Conservation (phyloP, 805 yeast genomes). For the Millerozyma miso region DNA sequence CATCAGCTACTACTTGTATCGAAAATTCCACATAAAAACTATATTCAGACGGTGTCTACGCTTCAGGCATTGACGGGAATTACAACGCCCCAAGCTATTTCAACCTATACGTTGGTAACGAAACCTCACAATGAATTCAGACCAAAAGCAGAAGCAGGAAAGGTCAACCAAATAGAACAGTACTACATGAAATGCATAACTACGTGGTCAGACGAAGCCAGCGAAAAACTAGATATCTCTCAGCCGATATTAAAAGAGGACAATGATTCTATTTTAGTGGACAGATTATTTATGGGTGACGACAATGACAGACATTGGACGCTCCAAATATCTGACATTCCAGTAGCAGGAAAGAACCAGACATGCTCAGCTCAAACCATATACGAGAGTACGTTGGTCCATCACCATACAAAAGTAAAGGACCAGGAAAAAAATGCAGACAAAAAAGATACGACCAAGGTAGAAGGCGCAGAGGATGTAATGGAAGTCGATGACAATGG, state of each 20-base stretch:
- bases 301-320: slow-evolving; percentile 47
- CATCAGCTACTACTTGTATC: slow-evolving; percentile 50
- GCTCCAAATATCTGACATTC: slow-evolving; percentile 64
- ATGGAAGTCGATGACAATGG: slow-evolving; percentile 3
- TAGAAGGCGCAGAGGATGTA: slow-evolving; percentile 1
- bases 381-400: slow-evolving; percentile 53
- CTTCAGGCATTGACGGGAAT: slow-evolving; percentile 51
- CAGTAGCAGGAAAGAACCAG: slow-evolving; percentile 68
- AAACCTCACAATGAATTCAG: slow-evolving; percentile 49
- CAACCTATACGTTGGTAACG: slow-evolving; percentile 47
- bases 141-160: slow-evolving; percentile 53
- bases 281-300: slow-evolving; percentile 22
- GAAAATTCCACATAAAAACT: slow-evolving; percentile 38
- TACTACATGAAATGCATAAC: slow-evolving; percentile 48
- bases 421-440: slow-evolving; percentile 6
- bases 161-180: slow-evolving; percentile 54
- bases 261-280: slow-evolving; percentile 19
- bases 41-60: slow-evolving; percentile 42
- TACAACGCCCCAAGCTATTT: slow-evolving; percentile 38
- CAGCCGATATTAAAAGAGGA: slow-evolving; percentile 19
- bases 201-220: slow-evolving; percentile 37
- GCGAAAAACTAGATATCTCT: slow-evolving; percentile 19
- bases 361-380: slow-evolving; percentile 59
- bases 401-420: slow-evolving; percentile 40
- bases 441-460: slow-evolving; percentile 2